A percentile compares a stretch with the other conserved stretches of the same genome.
Conservation (phyloP, 179 eudicot species). For the Camellia oleifera region DNA sequence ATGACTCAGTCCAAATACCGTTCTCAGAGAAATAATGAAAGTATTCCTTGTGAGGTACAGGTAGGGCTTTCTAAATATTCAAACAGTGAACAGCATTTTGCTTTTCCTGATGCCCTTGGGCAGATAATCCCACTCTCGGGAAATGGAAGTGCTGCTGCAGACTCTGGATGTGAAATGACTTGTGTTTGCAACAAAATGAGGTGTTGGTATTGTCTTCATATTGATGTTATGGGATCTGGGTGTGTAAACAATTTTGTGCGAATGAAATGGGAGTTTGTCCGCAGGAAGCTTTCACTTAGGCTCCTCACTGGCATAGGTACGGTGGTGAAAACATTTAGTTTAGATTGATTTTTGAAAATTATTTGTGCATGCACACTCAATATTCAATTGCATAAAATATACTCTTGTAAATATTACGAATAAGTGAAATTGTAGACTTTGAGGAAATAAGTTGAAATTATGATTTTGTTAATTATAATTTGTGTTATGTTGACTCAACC, state of each 20-base stretch:
- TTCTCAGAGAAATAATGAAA: constrained; percentile 28
- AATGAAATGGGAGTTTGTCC: constrained; percentile 76
- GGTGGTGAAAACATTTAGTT: background rate
- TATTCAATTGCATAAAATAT: background rate
- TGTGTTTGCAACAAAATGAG: constrained; percentile 38
- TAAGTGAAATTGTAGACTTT: background rate
- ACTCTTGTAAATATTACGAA: background rate
- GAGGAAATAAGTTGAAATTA: background rate
- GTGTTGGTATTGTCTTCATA: constrained; percentile 65
- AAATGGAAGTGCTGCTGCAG: constrained; percentile 4
- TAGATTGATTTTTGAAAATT: background rate
- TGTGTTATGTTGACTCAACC: background rate
- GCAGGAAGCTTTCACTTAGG: constrained; percentile 58
- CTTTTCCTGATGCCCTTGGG: constrained; percentile 9
- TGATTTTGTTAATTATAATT: too few species aligned
- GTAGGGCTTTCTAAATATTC: constrained; percentile 16
- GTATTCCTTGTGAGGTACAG: constrained; percentile 16
- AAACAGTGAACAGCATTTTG: constrained; percentile 15
- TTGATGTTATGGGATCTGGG: constrained; percentile 34
- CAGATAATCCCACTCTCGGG: constrained; percentile 16
- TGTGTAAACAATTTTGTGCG: constrained; percentile 39
- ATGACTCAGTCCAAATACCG: constrained; percentile 60
- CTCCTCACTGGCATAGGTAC: constrained; percentile 73
- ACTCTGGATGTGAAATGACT: constrained; percentile 25
- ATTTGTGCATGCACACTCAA: background rate